Evolutionary conservation across 768 basidiomycete species (phyloP), one percentile per base, ranked within the genome.

Genomic region (Suillus occidentalis): DNA sequence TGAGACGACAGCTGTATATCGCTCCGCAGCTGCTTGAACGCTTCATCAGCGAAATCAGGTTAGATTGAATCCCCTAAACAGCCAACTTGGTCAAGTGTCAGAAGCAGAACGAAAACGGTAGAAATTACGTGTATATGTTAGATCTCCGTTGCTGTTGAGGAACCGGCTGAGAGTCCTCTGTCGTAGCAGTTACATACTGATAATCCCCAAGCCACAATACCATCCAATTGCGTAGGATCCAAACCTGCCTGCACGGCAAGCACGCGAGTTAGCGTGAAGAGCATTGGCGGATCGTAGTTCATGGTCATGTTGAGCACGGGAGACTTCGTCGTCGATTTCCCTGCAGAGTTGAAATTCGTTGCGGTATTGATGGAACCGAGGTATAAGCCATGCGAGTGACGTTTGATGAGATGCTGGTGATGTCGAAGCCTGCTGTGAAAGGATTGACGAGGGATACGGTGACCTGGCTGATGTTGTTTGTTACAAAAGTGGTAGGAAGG

Each of bases 131-230:
- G 72, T 87, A 90, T 22, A 87, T 72, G 65, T 84, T 85, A 14
- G 71, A 78, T 59, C 85, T 77, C 45, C 78, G 79, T 20, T 40
- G 57, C 6, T 58, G 57, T 63, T 70, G 72, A 63, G 56, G 69
- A 67, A 40, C 73, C 40, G 67, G 75, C n/a, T 65, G 34, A 40
- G 78, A 78, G 47, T 77, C 80, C 28, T 79, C 77, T 18, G 65
- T 69, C 28, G 73, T 77, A 12, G 71, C 60, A 36, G 67, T 52
- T 31, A 87, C 74, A 68, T 89, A 90, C 25, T 83, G 76, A 64
- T 87, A 85, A n/a, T 85, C 89, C n/a, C 89, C 89, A 6, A 91
- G 73, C 64, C 10, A 92, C 86, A 63, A 92, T 87, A 10, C 80
- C 84, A 66, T 92, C 90, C 67, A 92, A 75, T 34, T 88, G 88